phyloP scores from a whole-genome alignment of 2,329 filamentous ascomycete species.

The Aspergillus fumigatus region DNA sequence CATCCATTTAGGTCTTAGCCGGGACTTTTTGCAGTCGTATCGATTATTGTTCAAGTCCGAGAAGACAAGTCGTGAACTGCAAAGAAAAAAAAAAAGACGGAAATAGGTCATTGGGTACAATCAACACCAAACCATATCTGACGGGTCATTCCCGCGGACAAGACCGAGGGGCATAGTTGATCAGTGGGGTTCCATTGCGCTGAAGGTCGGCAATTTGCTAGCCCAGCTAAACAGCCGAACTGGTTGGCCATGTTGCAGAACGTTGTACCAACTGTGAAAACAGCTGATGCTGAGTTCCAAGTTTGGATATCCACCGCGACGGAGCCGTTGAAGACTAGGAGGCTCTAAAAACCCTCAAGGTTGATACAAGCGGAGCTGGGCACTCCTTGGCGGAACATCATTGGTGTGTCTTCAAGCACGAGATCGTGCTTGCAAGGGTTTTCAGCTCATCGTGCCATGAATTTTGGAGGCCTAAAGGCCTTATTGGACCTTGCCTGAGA shows the following conservation, averaged over 20 bases:
- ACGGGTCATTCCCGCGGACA: constrained; percentile 10
- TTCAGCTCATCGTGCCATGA: not conserved
- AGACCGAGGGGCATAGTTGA: constrained; percentile 11
- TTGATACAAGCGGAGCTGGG: not conserved
- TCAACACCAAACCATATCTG: constrained; percentile 6
- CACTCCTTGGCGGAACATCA: not conserved
- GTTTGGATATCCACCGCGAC: not conserved
- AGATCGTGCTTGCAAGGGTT: not conserved
- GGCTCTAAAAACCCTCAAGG: not conserved
- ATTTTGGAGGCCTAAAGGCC: not conserved
- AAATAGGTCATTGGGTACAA: not conserved
- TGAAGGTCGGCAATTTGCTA: constrained; percentile 2
- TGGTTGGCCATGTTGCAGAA: not conserved
- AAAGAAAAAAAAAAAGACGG: not conserved
- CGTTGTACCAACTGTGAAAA: not conserved
- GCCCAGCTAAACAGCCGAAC: not conserved
- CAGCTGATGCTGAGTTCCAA: not conserved
- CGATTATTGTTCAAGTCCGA: not conserved
- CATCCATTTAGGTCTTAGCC: constrained; percentile 1
- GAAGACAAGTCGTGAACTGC: not conserved
- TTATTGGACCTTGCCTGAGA: not conserved
- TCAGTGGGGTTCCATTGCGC: constrained; percentile 10
- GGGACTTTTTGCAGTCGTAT: not conserved
- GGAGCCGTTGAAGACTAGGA: not conserved
- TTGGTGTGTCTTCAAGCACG: not conserved